Evolutionary conservation across 2,329 filamentous ascomycete genomes (phyloP), one percentile per base, ranked within the genome.

Genomic region (Nothophaeocryptopus gaeumannii): DNA sequence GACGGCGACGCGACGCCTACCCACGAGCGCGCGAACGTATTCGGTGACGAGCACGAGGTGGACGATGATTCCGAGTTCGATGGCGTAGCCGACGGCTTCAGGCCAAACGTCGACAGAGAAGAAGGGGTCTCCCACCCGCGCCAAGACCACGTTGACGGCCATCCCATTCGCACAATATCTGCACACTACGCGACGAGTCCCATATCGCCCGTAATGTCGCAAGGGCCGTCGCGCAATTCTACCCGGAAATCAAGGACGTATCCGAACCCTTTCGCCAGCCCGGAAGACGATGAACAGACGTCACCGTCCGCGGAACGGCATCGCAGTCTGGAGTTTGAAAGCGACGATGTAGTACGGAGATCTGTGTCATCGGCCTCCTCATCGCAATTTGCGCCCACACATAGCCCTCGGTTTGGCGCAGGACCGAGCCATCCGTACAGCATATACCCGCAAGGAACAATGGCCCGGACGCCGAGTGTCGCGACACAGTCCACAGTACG

Each of bases 381-480:
- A 5, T 50, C 54, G 16, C 47, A 64, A 12, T 68, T 62, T 44
- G 65, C 65, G 12, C 66, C 67, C 31, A 70, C 75, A 3, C 78
- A 88, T 50, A 84, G 81, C 50, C 85, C 86, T 10, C 88, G 89
- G 58, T 79, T 80, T 45, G 86, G 84, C 5, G 80, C 83, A 1
- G 82, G 80, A 3, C 89, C 89, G 13, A 93, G 88, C 45, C 87
- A 93, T 68, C 88, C 89, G 0, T 95, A 95, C 66, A 82, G 81
- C 59, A 85, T 92, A 82, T 95, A 95, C 67, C 82, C 85, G 5
- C 89, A 95, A 65, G 80, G 83, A 47, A 79, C 85, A 47, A 64
- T 72, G 65, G 72, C 59, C 62, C 75, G 82, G 48, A 79, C 82
- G 8, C 74, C 79, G 16, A 91, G 88, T 63, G 74, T 86, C 33